phyloP scores from a whole-genome alignment of 768 basidiomycete species.

The Russula vinacea region DNA sequence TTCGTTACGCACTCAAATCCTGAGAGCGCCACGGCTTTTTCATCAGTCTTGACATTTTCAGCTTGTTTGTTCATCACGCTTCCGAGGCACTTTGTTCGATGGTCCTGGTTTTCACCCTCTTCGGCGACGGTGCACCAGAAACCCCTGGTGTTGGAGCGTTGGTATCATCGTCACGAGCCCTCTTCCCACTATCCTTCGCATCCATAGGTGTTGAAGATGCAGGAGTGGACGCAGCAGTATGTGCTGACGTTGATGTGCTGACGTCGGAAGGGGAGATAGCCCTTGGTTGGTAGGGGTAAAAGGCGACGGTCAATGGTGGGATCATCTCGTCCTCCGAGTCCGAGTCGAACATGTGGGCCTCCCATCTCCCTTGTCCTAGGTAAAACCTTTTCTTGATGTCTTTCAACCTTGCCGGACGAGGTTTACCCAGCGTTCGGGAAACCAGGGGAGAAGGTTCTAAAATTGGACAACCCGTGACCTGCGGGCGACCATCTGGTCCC shows the following conservation, averaged over 20 bases:
- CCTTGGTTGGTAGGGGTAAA: no score
- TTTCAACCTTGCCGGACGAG: no score
- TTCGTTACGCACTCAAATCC: constrained; percentile 65
- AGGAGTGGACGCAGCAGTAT: constrained; percentile 2
- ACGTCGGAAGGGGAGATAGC: no score
- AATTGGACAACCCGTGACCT: no score
- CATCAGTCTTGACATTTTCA: constrained; percentile 54
- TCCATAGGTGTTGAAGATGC: constrained; percentile 28
- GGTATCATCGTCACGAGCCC: constrained; percentile 52
- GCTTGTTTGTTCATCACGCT: constrained; percentile 29
- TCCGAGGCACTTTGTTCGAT: constrained; percentile 44
- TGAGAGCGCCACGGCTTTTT: constrained; percentile 59
- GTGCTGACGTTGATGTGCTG: constrained; percentile 28
- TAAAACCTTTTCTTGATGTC: no score
- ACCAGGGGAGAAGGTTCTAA: no score
- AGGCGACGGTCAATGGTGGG: no score
- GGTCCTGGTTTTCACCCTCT: constrained; percentile 60
- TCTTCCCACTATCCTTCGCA: constrained; percentile 38
- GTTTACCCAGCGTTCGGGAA: no score
- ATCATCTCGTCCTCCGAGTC: no score
- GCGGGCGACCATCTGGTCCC: no score
- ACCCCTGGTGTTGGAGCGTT: constrained; percentile 14
- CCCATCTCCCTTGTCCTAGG: no score
- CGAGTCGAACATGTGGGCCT: no score
- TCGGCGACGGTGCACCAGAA: constrained; percentile 62